These are phyloP conservation scores for Bipolaris oryzae DNA, from an alignment of 2,329 filamentous ascomycete species.

Conservation along the genomic window DNA sequence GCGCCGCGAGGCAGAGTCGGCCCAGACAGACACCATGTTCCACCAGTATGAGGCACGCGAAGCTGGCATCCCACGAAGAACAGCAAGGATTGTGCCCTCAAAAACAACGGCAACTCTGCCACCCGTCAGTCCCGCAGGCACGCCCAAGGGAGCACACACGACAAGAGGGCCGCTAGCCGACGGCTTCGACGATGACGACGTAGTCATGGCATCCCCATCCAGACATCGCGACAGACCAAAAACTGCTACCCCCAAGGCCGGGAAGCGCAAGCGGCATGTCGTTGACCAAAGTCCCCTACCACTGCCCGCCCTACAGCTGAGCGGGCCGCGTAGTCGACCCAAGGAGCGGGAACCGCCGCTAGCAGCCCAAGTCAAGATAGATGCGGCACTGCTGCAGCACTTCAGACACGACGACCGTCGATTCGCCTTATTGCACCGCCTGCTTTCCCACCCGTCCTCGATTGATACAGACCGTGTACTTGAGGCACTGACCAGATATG, in stretches of 20 bases:
- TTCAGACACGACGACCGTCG: constrained; percentile 49
- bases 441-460: constrained; percentile 66
- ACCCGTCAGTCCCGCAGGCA: constrained; percentile 53
- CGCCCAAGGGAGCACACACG: constrained; percentile 66
- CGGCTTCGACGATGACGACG: constrained; percentile 75
- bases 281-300: constrained; percentile 69
- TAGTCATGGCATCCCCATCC: constrained; percentile 61
- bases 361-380: constrained; percentile 13
- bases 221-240: constrained; percentile 56
- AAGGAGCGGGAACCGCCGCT: constrained; percentile 34
- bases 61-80: constrained; percentile 50
- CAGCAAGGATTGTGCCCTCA: constrained; percentile 44
- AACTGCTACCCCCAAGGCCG: constrained; percentile 63
- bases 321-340: constrained; percentile 48
- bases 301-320: constrained; percentile 58
- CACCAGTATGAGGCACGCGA: constrained; percentile 73
- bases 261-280: constrained; percentile 70
- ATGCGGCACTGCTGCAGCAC: constrained; percentile 45
- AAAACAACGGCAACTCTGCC: constrained; percentile 28
- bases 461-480: constrained; percentile 66
- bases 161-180: constrained; percentile 66
- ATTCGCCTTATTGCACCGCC: constrained; percentile 61
- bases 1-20: constrained; percentile 68
- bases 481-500: constrained; percentile 68
- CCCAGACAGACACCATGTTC: constrained; percentile 74